Base-by-base conservation (phyloP, 345 rosid genomes). In the Combretum micranthum region DNA sequence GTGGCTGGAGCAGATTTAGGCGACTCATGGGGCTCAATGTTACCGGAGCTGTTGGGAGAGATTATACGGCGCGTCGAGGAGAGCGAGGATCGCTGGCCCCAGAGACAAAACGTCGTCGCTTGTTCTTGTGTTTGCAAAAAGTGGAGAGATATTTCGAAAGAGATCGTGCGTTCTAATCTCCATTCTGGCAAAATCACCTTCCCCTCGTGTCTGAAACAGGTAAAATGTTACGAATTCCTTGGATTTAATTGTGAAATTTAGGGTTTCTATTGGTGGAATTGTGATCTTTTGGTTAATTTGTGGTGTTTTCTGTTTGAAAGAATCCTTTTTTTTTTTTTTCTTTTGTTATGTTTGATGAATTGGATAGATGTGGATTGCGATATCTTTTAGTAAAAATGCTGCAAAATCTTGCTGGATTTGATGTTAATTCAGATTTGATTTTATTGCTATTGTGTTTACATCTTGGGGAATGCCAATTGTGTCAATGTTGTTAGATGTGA, bases 131-230 rank as follows among this genome's bases (percentile, higher is more conserved):
- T 86, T 23, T 86, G 96, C 15, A 88, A 83, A 74, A 76, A 76
- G 57, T 92, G 98, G 95, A 86, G 98, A 75, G 85, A 80, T 4
- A 68, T 80, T 52, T 71, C 88, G 21, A 78, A 64, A 47, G 93
- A 84, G 25, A 70, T 83, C 49, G 87, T 85, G 52, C 64, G 44
- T 68, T 78, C 91, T 20, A 69, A 80, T 50, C 62, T 42, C 20
- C 64, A 57, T 22, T 50, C 49, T 9, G 87, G 80, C 64, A 80
- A 69, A 64, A 91, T 91, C 42, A 91, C 98, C 42, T 92, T 88
- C 74, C 98, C 98, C 70, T 81, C 93, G 55, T 88, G 90, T 53
- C 96, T 92, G 42, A 88, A 86, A 66, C 83, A 80, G 89, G 98
- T 91, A 19, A 16, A 39, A 19, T 52, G 4, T 54, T 52, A 2